Conservation (phyloP, 768 basidiomycete species). For the Calocera cornea region DNA sequence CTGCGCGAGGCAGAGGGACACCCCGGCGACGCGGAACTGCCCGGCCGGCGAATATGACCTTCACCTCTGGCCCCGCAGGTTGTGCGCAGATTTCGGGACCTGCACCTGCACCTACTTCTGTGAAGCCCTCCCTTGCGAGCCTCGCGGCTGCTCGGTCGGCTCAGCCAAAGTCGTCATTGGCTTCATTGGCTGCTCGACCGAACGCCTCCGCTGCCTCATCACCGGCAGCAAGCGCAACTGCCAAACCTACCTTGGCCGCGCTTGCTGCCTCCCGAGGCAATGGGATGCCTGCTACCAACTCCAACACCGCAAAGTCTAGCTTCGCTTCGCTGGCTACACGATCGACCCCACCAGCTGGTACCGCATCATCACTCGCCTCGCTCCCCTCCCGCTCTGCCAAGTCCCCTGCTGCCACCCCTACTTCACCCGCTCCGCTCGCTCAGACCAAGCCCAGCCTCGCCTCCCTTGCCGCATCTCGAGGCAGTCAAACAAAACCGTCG, state of each 20-base stretch:
- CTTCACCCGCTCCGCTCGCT: not conserved
- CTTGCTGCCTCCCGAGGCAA: slow-evolving; percentile 12
- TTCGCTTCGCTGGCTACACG: not conserved
- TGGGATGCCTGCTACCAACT: not conserved
- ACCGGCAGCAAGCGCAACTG: slow-evolving; percentile 22
- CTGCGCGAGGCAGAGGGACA: not conserved
- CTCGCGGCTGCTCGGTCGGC: slow-evolving; percentile 14
- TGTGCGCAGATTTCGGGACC: no score
- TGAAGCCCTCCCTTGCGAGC: slow-evolving; percentile 4
- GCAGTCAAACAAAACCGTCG: slow-evolving; percentile 14
- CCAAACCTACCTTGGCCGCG: slow-evolving; percentile 34
- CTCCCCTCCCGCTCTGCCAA: slow-evolving; percentile 10
- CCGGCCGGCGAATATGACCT: slow-evolving; percentile 26
- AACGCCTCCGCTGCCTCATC: not conserved
- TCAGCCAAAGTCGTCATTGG: slow-evolving; percentile 10
- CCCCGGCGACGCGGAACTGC: not conserved
- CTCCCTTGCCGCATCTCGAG: not conserved
- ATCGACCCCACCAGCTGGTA: not conserved
- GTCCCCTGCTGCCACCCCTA: slow-evolving; percentile 8
- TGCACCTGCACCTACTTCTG: not conserved
- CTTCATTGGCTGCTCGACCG: slow-evolving; percentile 9
- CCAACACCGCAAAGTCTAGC: not conserved
- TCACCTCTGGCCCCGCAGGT: slow-evolving; percentile 27
- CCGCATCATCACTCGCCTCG: slow-evolving; percentile 13
- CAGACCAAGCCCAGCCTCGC: not conserved